Evolutionary conservation across 768 basidiomycete genomes (phyloP).

Genomic region (Mycena albidolilacea): DNA sequence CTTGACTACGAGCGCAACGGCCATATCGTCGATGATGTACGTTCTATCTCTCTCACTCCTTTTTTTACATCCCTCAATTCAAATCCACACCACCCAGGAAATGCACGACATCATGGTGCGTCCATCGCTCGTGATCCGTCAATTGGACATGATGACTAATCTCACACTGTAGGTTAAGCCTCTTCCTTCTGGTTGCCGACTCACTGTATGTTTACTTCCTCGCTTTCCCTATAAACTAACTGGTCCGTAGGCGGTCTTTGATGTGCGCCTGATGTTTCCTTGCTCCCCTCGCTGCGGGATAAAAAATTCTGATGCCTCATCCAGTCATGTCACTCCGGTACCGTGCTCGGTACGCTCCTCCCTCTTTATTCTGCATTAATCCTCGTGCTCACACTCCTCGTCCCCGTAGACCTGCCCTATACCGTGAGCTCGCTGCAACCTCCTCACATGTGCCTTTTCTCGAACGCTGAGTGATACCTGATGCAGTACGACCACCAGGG

Average conservation of each 20-base stretch:
- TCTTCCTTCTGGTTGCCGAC: conserved; percentile 62
- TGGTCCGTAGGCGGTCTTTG: conserved; percentile 62
- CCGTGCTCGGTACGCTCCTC: conserved; percentile 59
- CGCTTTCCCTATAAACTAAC: too few species aligned
- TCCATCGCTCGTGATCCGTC: too few species aligned
- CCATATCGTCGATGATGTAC: conserved; percentile 82
- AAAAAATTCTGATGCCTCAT: not conserved
- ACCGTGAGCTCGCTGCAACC: not conserved
- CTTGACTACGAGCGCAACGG: conserved; percentile 85
- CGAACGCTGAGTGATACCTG: too few species aligned
- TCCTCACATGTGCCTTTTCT: too few species aligned
- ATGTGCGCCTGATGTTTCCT: conserved; percentile 51
- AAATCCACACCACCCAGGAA: too few species aligned
- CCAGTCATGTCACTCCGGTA: conserved; percentile 70
- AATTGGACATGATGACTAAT: too few species aligned
- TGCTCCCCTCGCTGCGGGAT: not conserved
- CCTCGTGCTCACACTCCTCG: not conserved
- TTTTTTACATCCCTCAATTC: too few species aligned
- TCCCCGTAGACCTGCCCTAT: too few species aligned
- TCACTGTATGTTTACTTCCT: conserved; percentile 58
- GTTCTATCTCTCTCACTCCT: too few species aligned
- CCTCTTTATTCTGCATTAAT: not conserved
- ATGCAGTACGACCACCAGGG: conserved; percentile 68
- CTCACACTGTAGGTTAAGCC: conserved; percentile 54
- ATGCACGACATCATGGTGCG: conserved; percentile 65